phyloP scores from a whole-genome alignment of 2,329 filamentous ascomycete genomes.

The Fusarium aywerte region DNA sequence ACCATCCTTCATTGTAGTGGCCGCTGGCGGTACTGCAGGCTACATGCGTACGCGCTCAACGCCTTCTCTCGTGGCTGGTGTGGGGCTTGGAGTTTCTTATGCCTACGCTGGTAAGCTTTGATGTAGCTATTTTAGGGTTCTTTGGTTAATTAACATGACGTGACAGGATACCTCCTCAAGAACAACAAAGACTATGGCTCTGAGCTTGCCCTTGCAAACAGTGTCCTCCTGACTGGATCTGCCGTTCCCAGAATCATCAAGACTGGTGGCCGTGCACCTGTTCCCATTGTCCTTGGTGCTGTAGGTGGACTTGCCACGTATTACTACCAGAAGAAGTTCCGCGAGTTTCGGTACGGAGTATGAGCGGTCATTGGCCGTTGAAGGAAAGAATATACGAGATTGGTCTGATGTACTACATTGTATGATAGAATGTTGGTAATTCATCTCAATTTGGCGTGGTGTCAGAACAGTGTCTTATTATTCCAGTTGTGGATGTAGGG shows the following conservation, averaged over 20 bases:
- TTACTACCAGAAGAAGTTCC: constrained; percentile 57
- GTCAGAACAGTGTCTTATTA: too few species aligned
- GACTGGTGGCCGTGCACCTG: constrained; percentile 52
- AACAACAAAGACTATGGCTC: constrained; percentile 56
- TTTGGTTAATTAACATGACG: background rate
- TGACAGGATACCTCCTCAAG: constrained; percentile 54
- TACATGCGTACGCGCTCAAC: constrained; percentile 44
- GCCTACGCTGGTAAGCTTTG: constrained; percentile 39
- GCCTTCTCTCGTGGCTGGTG: constrained; percentile 43
- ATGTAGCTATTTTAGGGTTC: fast-evolving
- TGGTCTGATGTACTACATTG: background rate
- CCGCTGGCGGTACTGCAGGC: constrained; percentile 43
- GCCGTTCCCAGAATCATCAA: constrained; percentile 54
- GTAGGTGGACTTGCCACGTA: constrained; percentile 52
- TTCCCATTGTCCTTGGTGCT: constrained; percentile 50
- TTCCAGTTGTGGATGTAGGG: background rate
- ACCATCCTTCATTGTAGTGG: constrained; percentile 21
- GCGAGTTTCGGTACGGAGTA: constrained; percentile 55
- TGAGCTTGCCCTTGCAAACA: constrained; percentile 56
- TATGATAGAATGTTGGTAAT: background rate
- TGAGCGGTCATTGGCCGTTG: constrained; percentile 19
- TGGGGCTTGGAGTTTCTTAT: constrained; percentile 43
- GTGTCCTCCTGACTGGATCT: constrained; percentile 52
- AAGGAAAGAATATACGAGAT: too few species aligned
- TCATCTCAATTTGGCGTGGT: background rate